These are phyloP conservation scores for Extremus antarcticus DNA, from an alignment of 495 filamentous ascomycete genomes.

Conservation along the genomic window DNA sequence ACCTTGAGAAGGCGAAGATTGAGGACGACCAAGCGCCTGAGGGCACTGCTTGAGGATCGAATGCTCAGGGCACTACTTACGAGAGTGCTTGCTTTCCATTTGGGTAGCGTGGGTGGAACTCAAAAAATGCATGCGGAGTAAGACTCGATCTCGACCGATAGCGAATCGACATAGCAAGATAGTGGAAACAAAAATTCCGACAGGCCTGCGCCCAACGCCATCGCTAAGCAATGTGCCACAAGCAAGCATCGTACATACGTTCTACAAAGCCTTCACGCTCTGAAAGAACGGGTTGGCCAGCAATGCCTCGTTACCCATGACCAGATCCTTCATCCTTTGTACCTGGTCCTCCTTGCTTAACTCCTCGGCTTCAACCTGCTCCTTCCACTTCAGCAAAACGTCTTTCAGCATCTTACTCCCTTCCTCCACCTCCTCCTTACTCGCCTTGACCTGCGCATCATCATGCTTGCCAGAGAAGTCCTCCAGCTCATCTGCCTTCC, in stretches of 20 bases:
- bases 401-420: constrained; percentile 81
- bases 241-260: not conserved
- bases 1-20: constrained; percentile 47
- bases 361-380: constrained; percentile 53
- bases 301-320: constrained; percentile 58
- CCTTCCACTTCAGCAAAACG: constrained; percentile 79
- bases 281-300: constrained; percentile 80
- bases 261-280: constrained; percentile 66
- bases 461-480: constrained; percentile 59
- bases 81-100: not conserved
- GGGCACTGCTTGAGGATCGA: not conserved
- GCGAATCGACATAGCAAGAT: no score
- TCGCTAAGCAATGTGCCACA: not conserved
- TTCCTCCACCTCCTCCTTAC: constrained; percentile 78
- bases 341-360: constrained; percentile 73
- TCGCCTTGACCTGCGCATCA: constrained; percentile 44
- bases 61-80: not conserved
- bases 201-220: not conserved
- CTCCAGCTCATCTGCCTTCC: constrained; percentile 95
- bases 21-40: constrained; percentile 37
- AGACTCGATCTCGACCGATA: no score
- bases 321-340: constrained; percentile 64
- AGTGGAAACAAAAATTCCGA: no score
- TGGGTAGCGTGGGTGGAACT: not conserved
- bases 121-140: not conserved